Evolutionary conservation across 805 yeast species (phyloP), one percentile per base, ranked within the genome.

Genomic region (Saturnispora halmiae): DNA sequence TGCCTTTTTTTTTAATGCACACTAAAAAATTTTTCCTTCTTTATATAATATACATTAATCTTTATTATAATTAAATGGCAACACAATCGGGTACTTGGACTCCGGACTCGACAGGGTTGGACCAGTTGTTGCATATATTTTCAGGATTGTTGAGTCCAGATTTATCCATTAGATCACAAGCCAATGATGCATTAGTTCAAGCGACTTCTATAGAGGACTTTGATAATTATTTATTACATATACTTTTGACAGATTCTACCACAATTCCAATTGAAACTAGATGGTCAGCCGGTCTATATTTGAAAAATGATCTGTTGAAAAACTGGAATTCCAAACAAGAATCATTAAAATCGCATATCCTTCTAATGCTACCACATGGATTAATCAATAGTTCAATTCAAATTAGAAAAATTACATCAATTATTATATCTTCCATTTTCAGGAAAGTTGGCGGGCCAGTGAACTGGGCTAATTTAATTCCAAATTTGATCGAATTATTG

Each of bases 351-450:
- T 46, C 57, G 4, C 62, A 64, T 39, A 50, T 65, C 6, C 50
- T 67, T 29, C 47, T 54, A 14, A 63, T 66, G 33, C 54, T 68
- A 6, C 52, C 66, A 46, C 59, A 59, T 51, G 69, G 85, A 2
- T 65, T 86, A 33, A 51, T 72, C 25, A 81, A 72, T 45, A 50
- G 61, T 1, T 72, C 73, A 40, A 58, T 64, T n/a, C 64, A 84
- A 49, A 82, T 90, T 22, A 72, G 95, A 46, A 86, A 83, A 55
- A 84, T 90, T 45, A 80, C 96, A 5, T 96, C 96, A 30, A 87
- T 80, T 53, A 95, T 87, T 37, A 77, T 90, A 39, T 83, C 96
- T 2, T 72, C 95, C 0, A 61, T 92, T 24, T 82, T 87, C 50
- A 68, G 82, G 2, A 66, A 75, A 8, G 61, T 61, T 41, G 94